A percentile compares a stretch with the other conserved stretches of the same genome.
Evolutionary conservation across 2,329 filamentous ascomycete genomes (phyloP).

Genomic region (Pseudocercospora crystallina): DNA sequence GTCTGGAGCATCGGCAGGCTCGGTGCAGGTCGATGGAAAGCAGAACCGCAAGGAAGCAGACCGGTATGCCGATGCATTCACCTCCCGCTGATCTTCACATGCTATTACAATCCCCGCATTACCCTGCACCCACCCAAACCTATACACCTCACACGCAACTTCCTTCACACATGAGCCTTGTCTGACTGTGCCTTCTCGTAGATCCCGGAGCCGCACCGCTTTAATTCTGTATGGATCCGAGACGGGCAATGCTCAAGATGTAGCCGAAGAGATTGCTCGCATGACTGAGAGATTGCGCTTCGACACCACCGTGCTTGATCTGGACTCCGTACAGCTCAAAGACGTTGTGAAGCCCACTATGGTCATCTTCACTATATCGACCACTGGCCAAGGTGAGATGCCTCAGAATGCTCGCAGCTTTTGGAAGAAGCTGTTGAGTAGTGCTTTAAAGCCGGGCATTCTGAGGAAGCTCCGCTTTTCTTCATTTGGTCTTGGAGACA

Average conservation of each 20-base stretch:
- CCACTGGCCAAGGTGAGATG: constrained; percentile 91
- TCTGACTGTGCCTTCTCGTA: background rate
- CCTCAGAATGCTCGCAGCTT: constrained; percentile 78
- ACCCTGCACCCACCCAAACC: too few relatives aligned
- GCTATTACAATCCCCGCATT: too few relatives aligned
- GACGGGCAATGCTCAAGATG: constrained; percentile 90
- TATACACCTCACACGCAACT: too few relatives aligned
- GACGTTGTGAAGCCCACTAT: constrained; percentile 51
- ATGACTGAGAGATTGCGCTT: constrained; percentile 78
- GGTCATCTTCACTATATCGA: constrained; percentile 81
- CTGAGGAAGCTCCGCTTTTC: constrained; percentile 71
- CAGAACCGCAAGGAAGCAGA: constrained; percentile 3
- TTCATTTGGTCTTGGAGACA: constrained; percentile 90
- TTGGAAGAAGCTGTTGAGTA: constrained; percentile 81
- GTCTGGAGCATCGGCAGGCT: constrained; percentile 6
- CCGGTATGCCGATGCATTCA: constrained; percentile 5
- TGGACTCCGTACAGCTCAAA: constrained; percentile 69
- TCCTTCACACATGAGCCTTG: too few relatives aligned
- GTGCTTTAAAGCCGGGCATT: constrained; percentile 70
- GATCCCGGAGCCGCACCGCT: constrained; percentile 44
- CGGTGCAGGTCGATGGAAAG: constrained; percentile 8
- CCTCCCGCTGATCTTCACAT: too few relatives aligned
- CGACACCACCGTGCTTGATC: constrained; percentile 69
- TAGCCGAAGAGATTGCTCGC: constrained; percentile 79
- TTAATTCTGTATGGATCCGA: constrained; percentile 91